phyloP scores from a whole-genome alignment of 164 flowering plant species.

The Protea cynaroides region DNA sequence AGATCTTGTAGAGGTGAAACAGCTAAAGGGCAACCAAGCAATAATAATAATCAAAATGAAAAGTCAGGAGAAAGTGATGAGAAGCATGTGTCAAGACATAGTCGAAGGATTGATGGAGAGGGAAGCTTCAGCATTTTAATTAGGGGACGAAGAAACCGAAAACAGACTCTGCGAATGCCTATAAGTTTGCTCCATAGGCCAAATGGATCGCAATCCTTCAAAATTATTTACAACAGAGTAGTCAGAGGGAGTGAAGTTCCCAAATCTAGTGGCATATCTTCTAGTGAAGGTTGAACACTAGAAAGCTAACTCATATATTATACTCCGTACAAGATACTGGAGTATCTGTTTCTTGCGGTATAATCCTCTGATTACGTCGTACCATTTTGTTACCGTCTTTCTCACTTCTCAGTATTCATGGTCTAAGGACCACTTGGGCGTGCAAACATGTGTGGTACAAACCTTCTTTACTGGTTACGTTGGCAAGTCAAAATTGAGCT shows the following conservation, averaged over 20 bases:
- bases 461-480: too few species aligned
- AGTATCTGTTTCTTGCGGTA: constrained; percentile 11
- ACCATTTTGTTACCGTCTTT: constrained; percentile 1
- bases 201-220: constrained; percentile 79
- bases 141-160: constrained; percentile 82
- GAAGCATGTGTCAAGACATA: constrained; percentile 22
- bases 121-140: constrained; percentile 75
- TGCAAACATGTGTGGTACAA: too few species aligned
- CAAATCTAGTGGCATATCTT: constrained; percentile 31
- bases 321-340: constrained; percentile 6
- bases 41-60: constrained; percentile 20
- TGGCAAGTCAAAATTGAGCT: neutral
- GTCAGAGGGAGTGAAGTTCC: constrained; percentile 72
- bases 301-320: neutral
- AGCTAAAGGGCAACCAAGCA: constrained; percentile 17
- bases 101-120: constrained; percentile 44
- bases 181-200: constrained; percentile 83
- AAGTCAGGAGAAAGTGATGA: constrained; percentile 27
- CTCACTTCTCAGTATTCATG: neutral
- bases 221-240: constrained; percentile 74
- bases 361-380: constrained; percentile 10
- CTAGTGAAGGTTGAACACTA: constrained; percentile 28
- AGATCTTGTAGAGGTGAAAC: constrained; percentile 20
- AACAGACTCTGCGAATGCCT: constrained; percentile 92
- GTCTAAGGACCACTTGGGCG: neutral